These are phyloP conservation scores for Tolypocladium ophioglossoides DNA, from an alignment of 2,329 filamentous ascomycete species.

Conservation along the genomic window DNA sequence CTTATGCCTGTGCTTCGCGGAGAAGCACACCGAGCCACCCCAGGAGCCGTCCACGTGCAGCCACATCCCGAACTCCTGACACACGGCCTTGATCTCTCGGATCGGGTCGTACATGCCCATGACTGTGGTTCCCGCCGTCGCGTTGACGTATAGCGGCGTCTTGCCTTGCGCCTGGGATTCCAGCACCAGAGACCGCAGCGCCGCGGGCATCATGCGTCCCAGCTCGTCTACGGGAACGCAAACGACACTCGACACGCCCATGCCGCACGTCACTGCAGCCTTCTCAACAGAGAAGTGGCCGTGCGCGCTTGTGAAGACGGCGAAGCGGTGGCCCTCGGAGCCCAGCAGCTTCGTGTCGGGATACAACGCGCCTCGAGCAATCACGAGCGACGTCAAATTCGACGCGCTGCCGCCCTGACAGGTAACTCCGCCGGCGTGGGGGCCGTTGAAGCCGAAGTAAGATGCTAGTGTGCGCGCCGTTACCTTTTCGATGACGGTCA, in stretches of 20 bases:
- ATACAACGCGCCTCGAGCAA: conserved; percentile 77
- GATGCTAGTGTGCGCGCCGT: conserved; percentile 62
- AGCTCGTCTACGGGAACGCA: conserved; percentile 59
- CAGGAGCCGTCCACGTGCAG: conserved; percentile 85
- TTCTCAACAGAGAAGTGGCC: conserved; percentile 93
- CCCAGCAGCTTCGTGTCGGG: conserved; percentile 67
- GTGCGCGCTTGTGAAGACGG: conserved; percentile 77
- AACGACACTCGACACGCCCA: conserved; percentile 65
- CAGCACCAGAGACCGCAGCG: conserved; percentile 51
- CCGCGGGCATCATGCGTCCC: conserved; percentile 60
- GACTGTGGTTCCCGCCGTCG: conserved; percentile 88
- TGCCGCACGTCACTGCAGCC: conserved; percentile 74
- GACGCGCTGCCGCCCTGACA: conserved; percentile 75
- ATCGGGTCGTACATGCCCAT: conserved; percentile 81
- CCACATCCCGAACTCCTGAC: conserved; percentile 66
- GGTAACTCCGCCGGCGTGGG: conserved; percentile 60
- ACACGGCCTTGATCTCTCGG: conserved; percentile 55
- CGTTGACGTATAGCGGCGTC: conserved; percentile 88
- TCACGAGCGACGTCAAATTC: conserved; percentile 73
- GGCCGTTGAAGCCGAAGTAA: conserved; percentile 64
- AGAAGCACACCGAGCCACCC: conserved; percentile 79
- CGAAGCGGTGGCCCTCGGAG: conserved; percentile 56
- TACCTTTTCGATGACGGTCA: conserved; percentile 78
- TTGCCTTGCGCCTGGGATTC: conserved; percentile 55
- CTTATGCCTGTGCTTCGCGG: conserved; percentile 47